Evolutionary conservation across 2,329 filamentous ascomycete species (phyloP).

Genomic region (Hypoxylon sp.): DNA sequence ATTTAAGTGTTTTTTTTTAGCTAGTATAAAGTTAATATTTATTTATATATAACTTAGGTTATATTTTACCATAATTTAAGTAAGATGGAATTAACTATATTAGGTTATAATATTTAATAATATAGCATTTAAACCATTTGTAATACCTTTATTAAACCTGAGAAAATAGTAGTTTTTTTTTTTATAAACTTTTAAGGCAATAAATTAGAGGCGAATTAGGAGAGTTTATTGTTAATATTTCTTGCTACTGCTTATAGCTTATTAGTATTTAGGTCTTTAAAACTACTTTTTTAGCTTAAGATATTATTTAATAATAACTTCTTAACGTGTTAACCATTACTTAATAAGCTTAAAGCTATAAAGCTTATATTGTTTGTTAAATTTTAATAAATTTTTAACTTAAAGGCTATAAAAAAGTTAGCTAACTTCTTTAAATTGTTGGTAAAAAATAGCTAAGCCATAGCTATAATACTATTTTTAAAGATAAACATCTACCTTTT

Average conservation of each 20-base stretch:
- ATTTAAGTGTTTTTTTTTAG: conserved; percentile 3
- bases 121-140: no score
- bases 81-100: no score
- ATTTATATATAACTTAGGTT: background rate
- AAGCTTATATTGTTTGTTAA: background rate
- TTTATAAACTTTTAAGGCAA: background rate
- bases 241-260: no score
- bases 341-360: conserved; percentile 1
- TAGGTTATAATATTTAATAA: no score
- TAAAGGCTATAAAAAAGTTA: no score
- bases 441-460: background rate
- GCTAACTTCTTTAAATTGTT: background rate
- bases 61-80: conserved; percentile 4
- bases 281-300: no score
- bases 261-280: no score
- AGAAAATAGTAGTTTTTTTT: background rate
- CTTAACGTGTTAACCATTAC: background rate
- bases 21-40: conserved; percentile 1
- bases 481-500: background rate
- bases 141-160: background rate
- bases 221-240: no score
- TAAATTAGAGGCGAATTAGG: no score
- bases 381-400: background rate
- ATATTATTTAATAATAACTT: background rate
- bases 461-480: background rate